Conservation (phyloP, 371 early-diverging fungal species). For the Mucor mucedo region DNA sequence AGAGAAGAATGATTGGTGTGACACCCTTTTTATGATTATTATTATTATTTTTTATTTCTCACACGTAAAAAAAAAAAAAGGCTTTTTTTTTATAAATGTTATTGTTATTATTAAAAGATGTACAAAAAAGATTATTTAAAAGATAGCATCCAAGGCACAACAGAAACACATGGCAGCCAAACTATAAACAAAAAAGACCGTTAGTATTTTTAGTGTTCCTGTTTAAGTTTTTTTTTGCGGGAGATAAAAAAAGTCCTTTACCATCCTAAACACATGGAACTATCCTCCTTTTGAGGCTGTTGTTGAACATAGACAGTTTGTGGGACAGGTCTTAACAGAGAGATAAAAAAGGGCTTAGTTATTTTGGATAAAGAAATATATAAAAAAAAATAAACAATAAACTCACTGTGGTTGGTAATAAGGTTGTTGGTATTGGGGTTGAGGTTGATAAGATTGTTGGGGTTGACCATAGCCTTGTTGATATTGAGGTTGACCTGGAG, state of each 20-base stretch:
- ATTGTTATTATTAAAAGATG: background rate
- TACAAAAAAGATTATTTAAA: slow-evolving; percentile 6
- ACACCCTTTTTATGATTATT: background rate
- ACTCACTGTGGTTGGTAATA: slow-evolving; percentile 30
- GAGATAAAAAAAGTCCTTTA: slow-evolving; percentile 11
- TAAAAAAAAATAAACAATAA: background rate
- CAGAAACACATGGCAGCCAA: slow-evolving; percentile 51
- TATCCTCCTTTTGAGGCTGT: slow-evolving; percentile 32
- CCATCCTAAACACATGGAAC: slow-evolving; percentile 49
- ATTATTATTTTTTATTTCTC: background rate
- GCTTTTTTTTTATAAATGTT: background rate
- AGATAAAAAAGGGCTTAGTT: slow-evolving; percentile 19
- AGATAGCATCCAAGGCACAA: slow-evolving; percentile 47
- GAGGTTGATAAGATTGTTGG: slow-evolving; percentile 10
- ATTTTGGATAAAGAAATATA: background rate
- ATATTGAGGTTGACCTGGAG: slow-evolving; percentile 19
- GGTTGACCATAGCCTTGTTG: slow-evolving; percentile 22
- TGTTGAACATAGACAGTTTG: slow-evolving; percentile 40
- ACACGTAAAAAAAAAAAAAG: too few species aligned
- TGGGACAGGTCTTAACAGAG: slow-evolving; percentile 30
- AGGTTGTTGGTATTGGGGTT: slow-evolving; percentile 29
- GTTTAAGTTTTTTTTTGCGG: background rate
- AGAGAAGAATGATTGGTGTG: background rate
- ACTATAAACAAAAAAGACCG: slow-evolving; percentile 20
- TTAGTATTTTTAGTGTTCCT: background rate